Evolutionary conservation across 2,329 filamentous ascomycete species (phyloP), one percentile per base, ranked within the genome.

Genomic region (Seiridium cupressi): DNA sequence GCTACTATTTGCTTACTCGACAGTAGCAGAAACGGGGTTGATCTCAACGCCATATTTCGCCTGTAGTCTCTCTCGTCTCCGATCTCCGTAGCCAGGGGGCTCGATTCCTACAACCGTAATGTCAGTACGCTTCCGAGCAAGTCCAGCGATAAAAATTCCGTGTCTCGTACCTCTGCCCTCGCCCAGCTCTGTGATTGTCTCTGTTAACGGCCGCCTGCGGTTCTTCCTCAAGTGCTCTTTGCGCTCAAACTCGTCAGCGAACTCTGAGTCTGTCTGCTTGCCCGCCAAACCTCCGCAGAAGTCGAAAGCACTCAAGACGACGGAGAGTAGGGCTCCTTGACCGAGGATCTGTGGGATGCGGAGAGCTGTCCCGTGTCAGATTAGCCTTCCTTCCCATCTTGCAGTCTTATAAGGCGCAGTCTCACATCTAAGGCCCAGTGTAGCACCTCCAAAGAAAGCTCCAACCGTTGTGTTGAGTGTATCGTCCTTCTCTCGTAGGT

Each of bases 41-140:
- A 97, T 88, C 66, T 96, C 92, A 70, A 96, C 86, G 61, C 93
- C 92, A 71, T 97, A 97, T 76, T 88, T 91, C 77, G 92, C 89
- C 84, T 91, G 89, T 75, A 97, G 84, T 68, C 91, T 85, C 79
- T 93, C 82, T 66, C 87, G 86, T 75, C 93, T 88, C 75, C 93
- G 84, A 81, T 96, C 91, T 68, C 91, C 89, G 73, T 95, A 97
- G 56, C 92, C 92, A 13, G 90, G 88, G 46, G 85, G 90, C 67
- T 89, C 84, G 69, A 97, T 92, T 59, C 90, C 93, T 97, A 67
- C 6, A 57, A 36, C 48, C 34, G 32, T 1, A 31, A 11, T 61
- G 66, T 60, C 49, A 61, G 46, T 35, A 46, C 40, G 49, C 54
- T 60, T 48, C 60, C 59, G 54, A 49, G 49, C 18, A 26, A 26